Evolutionary conservation across 257 asterid genomes (phyloP), one percentile per base, ranked within the genome.

Genomic region (Gentiana macrophylla): DNA sequence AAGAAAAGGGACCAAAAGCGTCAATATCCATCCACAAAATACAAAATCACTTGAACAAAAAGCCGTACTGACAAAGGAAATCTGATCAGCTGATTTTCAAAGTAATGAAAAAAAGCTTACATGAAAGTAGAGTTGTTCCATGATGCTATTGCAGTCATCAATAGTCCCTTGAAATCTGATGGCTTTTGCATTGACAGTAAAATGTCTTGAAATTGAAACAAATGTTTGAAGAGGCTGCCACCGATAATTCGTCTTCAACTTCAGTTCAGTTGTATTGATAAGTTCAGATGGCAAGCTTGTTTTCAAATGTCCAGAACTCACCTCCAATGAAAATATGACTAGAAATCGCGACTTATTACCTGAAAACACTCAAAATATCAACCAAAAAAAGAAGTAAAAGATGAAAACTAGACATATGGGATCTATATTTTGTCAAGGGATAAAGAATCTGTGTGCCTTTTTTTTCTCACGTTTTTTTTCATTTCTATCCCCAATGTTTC

Each of bases 201-300:
- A 83, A 72, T 87, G 96, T 70, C 75, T 77, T 2, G 95, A 85
- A 52, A 91, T 87, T 62, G 92, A 71, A 49, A 91, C 98, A 78
- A 83, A 91, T 63, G 95, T 84, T 52, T 67, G 84, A 35, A 91
- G 79, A 50, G 98, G 94, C 57, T 84, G 98, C 98, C 95, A 91
- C 12, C 70, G 94, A 55, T 81, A 71, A 65, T 84, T 83, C 3
- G 67, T 67, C 74, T 64, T 81, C 72, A 75, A 32, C 74, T 91
- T 91, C 60, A 91, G 61, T 70, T 91, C 98, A 8, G 94, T 87
- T 6, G 84, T 76, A 24, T 76, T 62, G 24, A 91, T 62, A 32
- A 87, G 95, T 58, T 73, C 70, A 3, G 94, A 72, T 2, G 98
- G 90, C 57, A 91, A 86, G 62, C 77, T 84, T 12, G 90, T 74